phyloP scores from a whole-genome alignment of 1,139 yeast species.

The Scheffersomyces parashehatae region DNA sequence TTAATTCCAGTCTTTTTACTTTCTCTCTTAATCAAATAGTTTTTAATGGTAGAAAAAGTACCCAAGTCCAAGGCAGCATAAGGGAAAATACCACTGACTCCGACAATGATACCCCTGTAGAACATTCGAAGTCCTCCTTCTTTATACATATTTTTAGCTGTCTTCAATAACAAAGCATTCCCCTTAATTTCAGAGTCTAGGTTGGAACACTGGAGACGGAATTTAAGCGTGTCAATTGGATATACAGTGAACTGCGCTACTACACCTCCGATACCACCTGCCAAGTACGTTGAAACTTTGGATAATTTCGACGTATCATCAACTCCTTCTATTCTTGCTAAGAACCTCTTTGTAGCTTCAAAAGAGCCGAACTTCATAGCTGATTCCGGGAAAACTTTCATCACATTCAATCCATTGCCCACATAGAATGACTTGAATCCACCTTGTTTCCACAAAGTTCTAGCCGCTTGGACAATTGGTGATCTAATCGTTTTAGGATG shows the following conservation, averaged over 20 bases:
- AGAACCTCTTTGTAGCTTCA: slow-evolving; percentile 76
- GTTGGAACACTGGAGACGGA: slow-evolving; percentile 77
- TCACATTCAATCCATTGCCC: slow-evolving; percentile 91
- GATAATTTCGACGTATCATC: slow-evolving; percentile 73
- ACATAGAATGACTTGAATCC: slow-evolving; percentile 87
- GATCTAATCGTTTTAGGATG: slow-evolving; percentile 52
- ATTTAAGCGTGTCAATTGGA: slow-evolving; percentile 94
- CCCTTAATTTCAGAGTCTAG: slow-evolving; percentile 62
- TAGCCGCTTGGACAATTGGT: slow-evolving; percentile 77
- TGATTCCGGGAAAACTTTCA: slow-evolving; percentile 94
- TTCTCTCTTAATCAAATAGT: slow-evolving; percentile 66
- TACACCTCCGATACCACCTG: slow-evolving; percentile 97
- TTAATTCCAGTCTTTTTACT: slow-evolving; percentile 53
- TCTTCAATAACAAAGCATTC: slow-evolving; percentile 56
- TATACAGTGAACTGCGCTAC: slow-evolving; percentile 88
- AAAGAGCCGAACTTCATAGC: slow-evolving; percentile 97
- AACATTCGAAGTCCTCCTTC: slow-evolving; percentile 80
- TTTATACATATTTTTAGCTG: slow-evolving; percentile 73
- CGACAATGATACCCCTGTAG: slow-evolving; percentile 85
- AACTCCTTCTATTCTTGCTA: slow-evolving; percentile 79
- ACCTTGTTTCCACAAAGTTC: slow-evolving; percentile 82
- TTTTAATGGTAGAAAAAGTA: slow-evolving; percentile 83
- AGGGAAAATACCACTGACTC: slow-evolving; percentile 93
- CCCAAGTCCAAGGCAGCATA: slow-evolving; percentile 96
- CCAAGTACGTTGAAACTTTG: slow-evolving; percentile 74